Base-by-base conservation (phyloP, 441 rosid genomes). In the Populus trichocarpa region DNA sequence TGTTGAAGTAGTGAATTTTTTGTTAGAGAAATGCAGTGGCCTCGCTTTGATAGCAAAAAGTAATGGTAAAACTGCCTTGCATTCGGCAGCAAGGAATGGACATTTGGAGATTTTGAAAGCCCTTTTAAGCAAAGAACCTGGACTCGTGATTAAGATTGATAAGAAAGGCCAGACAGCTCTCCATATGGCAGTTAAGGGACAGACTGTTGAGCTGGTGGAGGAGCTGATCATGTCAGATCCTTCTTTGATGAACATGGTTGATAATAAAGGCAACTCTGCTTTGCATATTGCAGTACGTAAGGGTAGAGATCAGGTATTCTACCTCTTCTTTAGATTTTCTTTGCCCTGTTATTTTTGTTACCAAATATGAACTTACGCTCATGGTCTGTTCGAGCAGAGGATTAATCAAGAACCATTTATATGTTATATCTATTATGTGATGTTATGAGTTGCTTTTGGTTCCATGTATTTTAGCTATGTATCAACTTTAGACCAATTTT, bases 161-260 rank as follows among this genome's bases (percentile, higher is more conserved):
- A 92, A 88, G 80, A 93, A 96, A 72, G 97, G 99, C n/a, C 99
- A 93, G 84, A 91, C 99, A 1, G 92, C 98, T 8, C 96, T 96
- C 72, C 98, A 96, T 82, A 96, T 96, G 98, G 99, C 98, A 0
- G 98, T 82, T 38, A 96, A 96, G 81, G 99, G 99, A 7, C 93
- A 91, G 70, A 89, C 83, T 71, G 83, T 83, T 12, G 91, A 82
- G 80, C 86, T 94, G 59, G 98, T 94, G 53, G 87, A 32, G 88
- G 86, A 83, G 84, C 83, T 94, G 80, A 85, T 94, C 26, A 72
- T 76, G 74, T 85, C 89, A 2, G 89, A 90, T 80, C 85, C 91
- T 70, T 80, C 87, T 8, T 79, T 87, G 70, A 82, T 89, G 67
- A 94, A 92, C 84, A 85, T 88, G 89, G 88, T 89, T 7, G 99